Evolutionary conservation across 179 eudicot genomes (phyloP), one percentile per base, ranked within the genome.

Genomic region (Beta lomatogona): DNA sequence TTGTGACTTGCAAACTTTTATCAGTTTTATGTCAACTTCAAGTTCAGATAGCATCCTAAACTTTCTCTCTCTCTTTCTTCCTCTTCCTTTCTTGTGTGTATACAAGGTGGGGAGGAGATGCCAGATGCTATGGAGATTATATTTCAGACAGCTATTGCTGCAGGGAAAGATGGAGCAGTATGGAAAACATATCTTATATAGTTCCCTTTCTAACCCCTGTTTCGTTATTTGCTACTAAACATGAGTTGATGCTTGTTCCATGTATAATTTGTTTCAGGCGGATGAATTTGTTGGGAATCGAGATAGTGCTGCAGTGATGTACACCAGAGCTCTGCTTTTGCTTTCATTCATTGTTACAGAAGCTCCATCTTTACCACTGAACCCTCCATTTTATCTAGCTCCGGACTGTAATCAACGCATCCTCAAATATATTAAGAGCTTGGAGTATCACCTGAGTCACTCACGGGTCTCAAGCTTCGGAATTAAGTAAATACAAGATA

Each of bases 111-210:
- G n/a, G 84, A 84, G 19, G 83, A 83, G 84, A 87, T 89, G 90
- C 92, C 90, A 41, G 86, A 89, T 80, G 90, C 90, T 6, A 81
- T 85, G 83, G 92, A 88, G 75, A 85, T 88, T 57, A 82, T 89
- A 79, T 89, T 58, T 66, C 86, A 85, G 69, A 65, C 86, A 57
- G 92, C 92, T 10, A 84, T 89, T 36, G 86, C 72, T 22, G 79
- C 83, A 68, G 92, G 90, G 63, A 88, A 72, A 77, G 21, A n/a
- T 64, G 92, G 90, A 66, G 92, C 87, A 60, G 92, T 89, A 84
- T 21, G 92, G 73, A 77, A 59, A 25, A n/a, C 14, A 68, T 54
- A 31, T 53, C 44, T 21, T 75, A 18, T 61, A 16, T 9, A 9
- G 6, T 25, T 66, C 9, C 6, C 46, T 4, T n/a, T 25, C 21